Conservation (phyloP, 2,329 filamentous ascomycete genomes). For the Colletotrichum shisoi region DNA sequence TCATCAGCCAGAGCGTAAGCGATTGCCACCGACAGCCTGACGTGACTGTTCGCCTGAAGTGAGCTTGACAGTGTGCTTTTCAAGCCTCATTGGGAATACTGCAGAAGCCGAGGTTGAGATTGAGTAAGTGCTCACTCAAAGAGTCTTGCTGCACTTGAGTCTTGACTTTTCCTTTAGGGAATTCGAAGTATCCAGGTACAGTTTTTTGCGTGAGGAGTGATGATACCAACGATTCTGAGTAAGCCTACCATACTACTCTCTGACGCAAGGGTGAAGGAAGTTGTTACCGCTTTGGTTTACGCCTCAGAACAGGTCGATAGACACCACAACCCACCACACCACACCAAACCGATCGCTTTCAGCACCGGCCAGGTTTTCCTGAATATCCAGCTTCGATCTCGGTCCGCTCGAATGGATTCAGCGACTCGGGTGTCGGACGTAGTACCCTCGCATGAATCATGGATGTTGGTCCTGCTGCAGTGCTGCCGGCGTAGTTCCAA, state of each 20-base stretch:
- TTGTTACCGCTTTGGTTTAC: background rate
- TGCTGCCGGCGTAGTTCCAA: background rate
- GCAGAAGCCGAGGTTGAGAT: background rate
- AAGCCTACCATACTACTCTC: background rate
- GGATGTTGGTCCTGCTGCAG: background rate
- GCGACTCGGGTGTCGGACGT: too few species aligned
- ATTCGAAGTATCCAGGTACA: background rate
- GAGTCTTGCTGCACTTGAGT: background rate
- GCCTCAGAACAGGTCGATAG: background rate
- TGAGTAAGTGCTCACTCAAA: background rate
- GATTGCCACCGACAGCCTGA: background rate
- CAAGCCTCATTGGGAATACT: background rate
- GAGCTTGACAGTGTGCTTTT: background rate
- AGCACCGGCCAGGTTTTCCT: constrained; percentile 10
- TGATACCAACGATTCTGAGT: background rate
- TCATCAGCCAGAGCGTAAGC: background rate
- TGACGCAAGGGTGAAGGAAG: constrained; percentile 8
- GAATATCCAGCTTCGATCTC: background rate
- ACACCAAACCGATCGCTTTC: background rate
- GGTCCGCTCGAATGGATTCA: background rate
- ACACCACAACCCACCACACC: background rate
- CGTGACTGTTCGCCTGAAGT: too few species aligned
- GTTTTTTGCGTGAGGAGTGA: constrained; percentile 18
- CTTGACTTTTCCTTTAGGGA: background rate
- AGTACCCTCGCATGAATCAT: background rate